Evolutionary conservation across 176 grass and related monocot genomes (phyloP).

Genomic region (Ensete glaucum): DNA sequence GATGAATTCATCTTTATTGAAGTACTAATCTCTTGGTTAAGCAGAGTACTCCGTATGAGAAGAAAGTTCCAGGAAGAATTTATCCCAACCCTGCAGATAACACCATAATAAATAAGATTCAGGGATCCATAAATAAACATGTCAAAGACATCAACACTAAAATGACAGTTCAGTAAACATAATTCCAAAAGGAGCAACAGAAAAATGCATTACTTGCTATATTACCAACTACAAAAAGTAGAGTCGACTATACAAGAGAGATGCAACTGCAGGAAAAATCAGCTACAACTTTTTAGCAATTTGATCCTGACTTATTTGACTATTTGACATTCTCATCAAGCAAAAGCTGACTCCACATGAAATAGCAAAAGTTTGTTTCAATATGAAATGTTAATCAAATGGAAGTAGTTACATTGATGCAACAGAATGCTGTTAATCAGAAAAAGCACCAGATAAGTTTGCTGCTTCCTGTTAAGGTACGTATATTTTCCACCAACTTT

Average conservation of each 20-base stretch:
- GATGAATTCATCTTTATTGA: conserved; percentile 34
- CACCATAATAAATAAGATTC: conserved; percentile 10
- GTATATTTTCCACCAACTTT: no score
- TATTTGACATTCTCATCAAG: no score
- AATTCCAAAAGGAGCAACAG: background rate
- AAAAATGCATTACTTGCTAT: background rate
- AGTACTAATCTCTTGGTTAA: conserved; percentile 10
- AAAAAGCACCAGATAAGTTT: no score
- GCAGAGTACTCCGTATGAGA: conserved; percentile 18
- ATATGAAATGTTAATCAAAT: no score
- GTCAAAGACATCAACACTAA: background rate
- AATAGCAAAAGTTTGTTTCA: no score
- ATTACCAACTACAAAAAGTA: background rate
- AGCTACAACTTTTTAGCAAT: background rate
- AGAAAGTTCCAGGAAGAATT: conserved; percentile 21
- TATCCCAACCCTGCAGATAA: conserved; percentile 32
- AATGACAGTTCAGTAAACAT: conserved; percentile 9
- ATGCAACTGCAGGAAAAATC: background rate
- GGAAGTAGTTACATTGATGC: no score
- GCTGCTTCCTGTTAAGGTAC: no score
- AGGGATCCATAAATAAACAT: conserved; percentile 17
- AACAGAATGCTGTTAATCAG: no score
- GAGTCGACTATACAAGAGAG: background rate
- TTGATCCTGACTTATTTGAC: background rate
- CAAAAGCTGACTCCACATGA: no score